Evolutionary conservation across 176 grass and related monocot species (phyloP), one percentile per base, ranked within the genome.

Genomic region (Triticum monococcum): DNA sequence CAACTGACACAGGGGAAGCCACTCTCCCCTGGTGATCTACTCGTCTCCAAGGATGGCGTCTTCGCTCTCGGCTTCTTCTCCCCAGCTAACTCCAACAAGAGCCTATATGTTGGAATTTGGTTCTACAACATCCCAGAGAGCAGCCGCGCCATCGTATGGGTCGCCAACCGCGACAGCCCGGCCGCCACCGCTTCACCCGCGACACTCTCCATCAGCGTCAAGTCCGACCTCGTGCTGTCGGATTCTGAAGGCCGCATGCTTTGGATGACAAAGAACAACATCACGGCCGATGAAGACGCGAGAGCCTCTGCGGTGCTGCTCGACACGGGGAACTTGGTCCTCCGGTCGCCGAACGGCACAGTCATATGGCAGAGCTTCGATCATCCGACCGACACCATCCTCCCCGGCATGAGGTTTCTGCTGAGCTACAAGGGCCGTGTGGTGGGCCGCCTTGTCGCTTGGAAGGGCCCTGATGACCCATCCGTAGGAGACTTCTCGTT

Each of bases 41-140:
- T 94, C 50, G 2, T 91, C 60, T 94, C 89, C 9, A 35, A 81
- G 0, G 83, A 35, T 10, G 70, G 89, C 48, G 45, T 25, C 79
- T 94, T 94, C 43, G 86, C 69, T 37, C 35, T 94, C 2, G 92
- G 92, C 17, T 91, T 93, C 79, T 86, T 90, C 88, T 71, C 88
- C n/a, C 79, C 64, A 3, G 65, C 68, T 4, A 83, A 83, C 64
- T 79, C 88, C 3, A 83, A 0, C 22, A 8, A 7, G 12, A 62
- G 12, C 6, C 12, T 68, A 3, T 90, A 93, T 28, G 43, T 88
- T 0, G 88, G 86, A 16, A 79, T 93, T 56, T 88, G 92, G 92
- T 90, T 86, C 68, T 43, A 83, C 81, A 85, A 68, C 35, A 88
- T 88, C 11, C 68, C 20, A 0, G 35, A 23, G 59, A 22, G 59